Evolutionary conservation across 1,284 basidiomycete species (phyloP).

Genomic region (Ganoderma lingzhi): DNA sequence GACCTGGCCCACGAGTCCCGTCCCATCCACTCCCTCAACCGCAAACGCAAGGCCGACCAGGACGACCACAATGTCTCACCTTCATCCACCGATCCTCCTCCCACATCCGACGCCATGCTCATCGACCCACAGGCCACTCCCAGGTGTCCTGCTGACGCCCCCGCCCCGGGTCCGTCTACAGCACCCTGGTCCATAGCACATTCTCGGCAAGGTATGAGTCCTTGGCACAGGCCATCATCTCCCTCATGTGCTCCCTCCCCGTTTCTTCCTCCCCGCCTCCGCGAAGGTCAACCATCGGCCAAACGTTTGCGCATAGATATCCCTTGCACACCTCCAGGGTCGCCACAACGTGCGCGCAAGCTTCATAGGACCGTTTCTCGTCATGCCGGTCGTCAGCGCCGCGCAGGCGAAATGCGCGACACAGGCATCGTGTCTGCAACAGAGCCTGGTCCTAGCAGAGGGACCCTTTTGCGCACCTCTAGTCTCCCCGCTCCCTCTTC

Average conservation of each 20-base stretch:
- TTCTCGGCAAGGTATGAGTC: constrained; percentile 31
- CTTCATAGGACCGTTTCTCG: constrained; percentile 31
- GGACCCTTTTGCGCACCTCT: constrained; percentile 41
- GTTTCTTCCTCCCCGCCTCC: constrained; percentile 29
- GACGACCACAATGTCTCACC: constrained; percentile 48
- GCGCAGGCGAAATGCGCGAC: constrained; percentile 58
- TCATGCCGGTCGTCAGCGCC: constrained; percentile 39
- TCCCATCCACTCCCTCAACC: constrained; percentile 48
- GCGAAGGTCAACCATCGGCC: constrained; percentile 42
- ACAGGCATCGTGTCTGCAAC: constrained; percentile 56
- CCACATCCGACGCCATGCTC: constrained; percentile 37
- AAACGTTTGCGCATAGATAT: constrained; percentile 49
- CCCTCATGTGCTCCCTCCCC: constrained; percentile 38
- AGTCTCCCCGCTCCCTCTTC: constrained; percentile 38
- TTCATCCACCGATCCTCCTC: constrained; percentile 36
- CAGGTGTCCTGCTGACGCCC: constrained; percentile 45
- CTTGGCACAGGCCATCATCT: constrained; percentile 32
- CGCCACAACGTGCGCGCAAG: constrained; percentile 38
- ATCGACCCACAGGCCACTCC: constrained; percentile 45
- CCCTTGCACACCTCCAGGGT: constrained; percentile 31
- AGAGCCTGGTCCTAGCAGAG: constrained; percentile 54
- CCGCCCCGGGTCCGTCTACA: constrained; percentile 35
- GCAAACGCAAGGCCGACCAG: constrained; percentile 64
- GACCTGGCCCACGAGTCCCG: constrained; percentile 54
- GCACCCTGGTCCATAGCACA: constrained; percentile 38